Evolutionary conservation across 768 basidiomycete species (phyloP), one percentile per base, ranked within the genome.

Genomic region (Hypholoma sublateritium): DNA sequence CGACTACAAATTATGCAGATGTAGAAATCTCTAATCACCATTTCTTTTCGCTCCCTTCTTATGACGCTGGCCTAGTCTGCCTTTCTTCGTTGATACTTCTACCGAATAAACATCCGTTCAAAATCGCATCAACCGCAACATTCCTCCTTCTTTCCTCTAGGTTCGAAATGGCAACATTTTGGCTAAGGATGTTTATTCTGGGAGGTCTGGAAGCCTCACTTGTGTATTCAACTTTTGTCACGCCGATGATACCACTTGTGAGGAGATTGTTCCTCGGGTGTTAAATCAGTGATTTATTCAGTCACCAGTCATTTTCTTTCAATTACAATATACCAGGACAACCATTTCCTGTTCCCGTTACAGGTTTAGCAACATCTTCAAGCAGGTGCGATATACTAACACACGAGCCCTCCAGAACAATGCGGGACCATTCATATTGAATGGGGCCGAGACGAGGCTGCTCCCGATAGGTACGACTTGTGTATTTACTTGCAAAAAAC

Each of bases 361-460:
- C 77, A 17, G 63, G 79, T 77, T 54, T 32, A 6, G 5, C 35
- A 65, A 24, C 34, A 24, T 25, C n/a, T 25, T 5, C 46, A 16
- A 47, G 22, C n/a, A 24, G 22, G 19, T 24, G 22, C 32, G 8
- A 35, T 7, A 45, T 51, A 17, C 41, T 28, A 21, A 41, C 17
- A 17, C 39, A 39, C 58, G 17, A 12, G 21, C n/a, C 45, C 22
- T 55, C 9, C 50, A 81, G 79, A 66, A 25, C 80, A 82, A 64
- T 82, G 80, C 59, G 69, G 79, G 24, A 70, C 70, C 2, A 73
- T 81, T 22, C 69, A 76, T 45, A 69, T 81, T 22, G 69, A 61
- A 42, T 82, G 80, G 80, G 56, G 59, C 24, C 65, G 80, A 42
- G 22, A 71, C 70, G 24, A 79, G 80, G 80, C 5, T 32, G 3